phyloP scores from a whole-genome alignment of 2,329 filamentous ascomycete species.

The Colletotrichum tropicale region DNA sequence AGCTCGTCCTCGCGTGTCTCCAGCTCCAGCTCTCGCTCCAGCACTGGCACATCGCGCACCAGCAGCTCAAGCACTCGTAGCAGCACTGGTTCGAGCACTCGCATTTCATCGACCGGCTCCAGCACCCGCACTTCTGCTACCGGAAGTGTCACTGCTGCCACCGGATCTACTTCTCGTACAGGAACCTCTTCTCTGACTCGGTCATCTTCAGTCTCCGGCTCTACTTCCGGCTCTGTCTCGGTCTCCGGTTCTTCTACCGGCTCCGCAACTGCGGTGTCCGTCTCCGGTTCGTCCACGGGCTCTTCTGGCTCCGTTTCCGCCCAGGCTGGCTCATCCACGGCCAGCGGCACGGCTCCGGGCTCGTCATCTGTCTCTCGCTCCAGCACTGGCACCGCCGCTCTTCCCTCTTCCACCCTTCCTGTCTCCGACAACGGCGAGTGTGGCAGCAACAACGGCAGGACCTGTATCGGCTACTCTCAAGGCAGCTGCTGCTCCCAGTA shows the following conservation, averaged over 20 bases:
- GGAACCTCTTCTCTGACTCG: not conserved
- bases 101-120: no score
- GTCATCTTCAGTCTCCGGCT: not conserved
- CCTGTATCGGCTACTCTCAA: not conserved
- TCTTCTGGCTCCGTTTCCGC: not conserved
- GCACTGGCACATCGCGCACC: not conserved
- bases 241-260: not conserved
- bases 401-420: not conserved
- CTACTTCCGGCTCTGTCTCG: not conserved
- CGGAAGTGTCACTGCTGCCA: not conserved
- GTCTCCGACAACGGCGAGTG: not conserved
- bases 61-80: not conserved
- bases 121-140: not conserved
- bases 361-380: not conserved
- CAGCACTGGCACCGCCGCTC: not conserved
- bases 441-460: not conserved
- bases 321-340: not conserved
- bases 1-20: not conserved
- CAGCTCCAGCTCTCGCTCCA: not conserved
- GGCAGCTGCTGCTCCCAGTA: slow-evolving; percentile 31
- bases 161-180: not conserved
- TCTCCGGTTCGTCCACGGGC: not conserved
- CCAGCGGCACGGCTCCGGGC: not conserved
- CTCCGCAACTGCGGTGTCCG: not conserved
- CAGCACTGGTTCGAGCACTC: no score